These are phyloP conservation scores for Aphanomyces invadans DNA, from an alignment of 352 stramenopile genomes.

Conservation along the genomic window DNA sequence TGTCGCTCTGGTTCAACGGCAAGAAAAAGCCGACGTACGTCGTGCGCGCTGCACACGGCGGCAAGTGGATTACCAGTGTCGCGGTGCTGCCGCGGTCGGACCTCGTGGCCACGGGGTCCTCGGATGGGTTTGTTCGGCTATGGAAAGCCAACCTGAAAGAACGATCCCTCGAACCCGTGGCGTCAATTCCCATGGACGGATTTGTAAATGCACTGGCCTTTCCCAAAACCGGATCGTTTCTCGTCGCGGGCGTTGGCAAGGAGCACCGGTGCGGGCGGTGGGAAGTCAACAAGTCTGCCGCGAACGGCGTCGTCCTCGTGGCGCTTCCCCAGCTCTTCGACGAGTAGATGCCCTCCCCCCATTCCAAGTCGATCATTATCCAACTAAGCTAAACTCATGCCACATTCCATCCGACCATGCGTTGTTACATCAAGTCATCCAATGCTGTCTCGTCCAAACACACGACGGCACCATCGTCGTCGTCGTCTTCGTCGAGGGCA, in stretches of 20 bases:
- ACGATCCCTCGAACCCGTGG: constrained; percentile 56
- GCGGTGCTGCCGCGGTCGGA: constrained; percentile 86
- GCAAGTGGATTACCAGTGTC: constrained; percentile 86
- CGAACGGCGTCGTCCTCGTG: constrained; percentile 88
- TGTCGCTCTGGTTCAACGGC: constrained; percentile 89
- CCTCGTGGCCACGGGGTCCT: constrained; percentile 86
- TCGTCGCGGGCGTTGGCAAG: constrained; percentile 85
- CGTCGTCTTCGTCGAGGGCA: not conserved
- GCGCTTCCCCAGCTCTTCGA: constrained; percentile 57
- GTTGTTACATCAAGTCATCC: not conserved
- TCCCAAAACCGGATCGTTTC: constrained; percentile 73
- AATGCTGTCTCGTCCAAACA: not conserved
- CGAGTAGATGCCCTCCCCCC: too few relatives aligned
- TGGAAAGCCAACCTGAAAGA: constrained; percentile 82
- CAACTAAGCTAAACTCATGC: not conserved
- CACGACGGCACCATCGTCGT: not conserved
- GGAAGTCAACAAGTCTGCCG: constrained; percentile 77
- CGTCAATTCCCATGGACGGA: constrained; percentile 58
- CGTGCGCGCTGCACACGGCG: constrained; percentile 79
- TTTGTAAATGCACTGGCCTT: constrained; percentile 72
- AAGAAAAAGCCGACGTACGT: constrained; percentile 89
- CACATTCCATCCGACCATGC: not conserved
- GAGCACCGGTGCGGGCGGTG: constrained; percentile 90
- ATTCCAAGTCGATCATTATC: too few relatives aligned
- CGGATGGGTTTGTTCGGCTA: constrained; percentile 85